Evolutionary conservation across 108 stramenopile genomes (phyloP).

Genomic region (Nannochloropsis gaditana): DNA sequence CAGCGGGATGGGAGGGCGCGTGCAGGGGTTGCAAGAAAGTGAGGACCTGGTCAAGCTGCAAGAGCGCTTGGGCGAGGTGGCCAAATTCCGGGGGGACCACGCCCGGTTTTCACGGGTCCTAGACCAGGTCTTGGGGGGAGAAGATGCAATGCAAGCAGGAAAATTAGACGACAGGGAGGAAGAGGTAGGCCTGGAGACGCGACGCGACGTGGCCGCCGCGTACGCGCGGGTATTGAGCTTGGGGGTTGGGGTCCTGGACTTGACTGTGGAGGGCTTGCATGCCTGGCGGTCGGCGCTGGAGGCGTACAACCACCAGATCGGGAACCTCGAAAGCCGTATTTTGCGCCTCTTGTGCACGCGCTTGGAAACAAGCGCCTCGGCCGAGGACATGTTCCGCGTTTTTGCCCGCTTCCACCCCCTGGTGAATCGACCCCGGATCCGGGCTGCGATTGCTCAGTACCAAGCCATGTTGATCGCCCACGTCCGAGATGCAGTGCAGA

Average conservation of each 20-base stretch:
- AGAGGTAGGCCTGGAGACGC: not conserved
- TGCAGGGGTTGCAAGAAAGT: not conserved
- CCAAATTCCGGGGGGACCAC: slow-evolving; percentile 35
- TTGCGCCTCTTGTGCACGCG: slow-evolving; percentile 47
- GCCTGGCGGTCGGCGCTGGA: slow-evolving; percentile 55
- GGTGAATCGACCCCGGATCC: slow-evolving; percentile 71
- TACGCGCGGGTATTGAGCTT: slow-evolving; percentile 37
- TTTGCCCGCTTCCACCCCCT: slow-evolving; percentile 90
- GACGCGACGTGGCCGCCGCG: slow-evolving; percentile 39
- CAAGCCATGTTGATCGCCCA: slow-evolving; percentile 83
- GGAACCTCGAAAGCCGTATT: slow-evolving; percentile 51
- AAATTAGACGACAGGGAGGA: not conserved
- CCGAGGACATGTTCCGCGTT: slow-evolving; percentile 95
- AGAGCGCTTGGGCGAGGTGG: slow-evolving; percentile 36
- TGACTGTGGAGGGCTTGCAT: not conserved
- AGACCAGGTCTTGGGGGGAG: slow-evolving; percentile 34
- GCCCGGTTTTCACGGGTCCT: slow-evolving; percentile 34
- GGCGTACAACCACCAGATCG: slow-evolving; percentile 63
- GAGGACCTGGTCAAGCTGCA: not conserved
- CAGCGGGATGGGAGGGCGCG: not conserved
- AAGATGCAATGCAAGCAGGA: slow-evolving; percentile 21
- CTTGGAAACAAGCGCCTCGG: slow-evolving; percentile 60
- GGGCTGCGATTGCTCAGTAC: slow-evolving; percentile 85
- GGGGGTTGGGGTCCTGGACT: slow-evolving; percentile 25
- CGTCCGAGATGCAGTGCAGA: slow-evolving; percentile 71